A percentile compares a stretch with the other conserved stretches of the same genome.
Conservation (phyloP, 1,284 basidiomycete genomes). For the Cryptococcus hybrid region DNA sequence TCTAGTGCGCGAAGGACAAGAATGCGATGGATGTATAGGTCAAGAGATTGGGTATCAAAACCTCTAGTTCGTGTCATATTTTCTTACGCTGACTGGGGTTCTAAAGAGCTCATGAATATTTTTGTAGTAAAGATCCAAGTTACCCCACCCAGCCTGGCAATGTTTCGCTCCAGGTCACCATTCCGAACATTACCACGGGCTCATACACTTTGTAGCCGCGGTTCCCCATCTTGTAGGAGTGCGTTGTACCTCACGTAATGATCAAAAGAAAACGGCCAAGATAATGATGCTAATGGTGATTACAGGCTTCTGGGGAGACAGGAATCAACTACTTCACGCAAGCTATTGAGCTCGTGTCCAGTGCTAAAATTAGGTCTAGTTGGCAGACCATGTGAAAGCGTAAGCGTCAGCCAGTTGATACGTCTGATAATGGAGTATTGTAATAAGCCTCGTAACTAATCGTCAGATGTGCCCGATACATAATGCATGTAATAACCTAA, state of each 20-base stretch:
- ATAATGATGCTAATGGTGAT: neutral
- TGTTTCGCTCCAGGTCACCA: constrained; percentile 12
- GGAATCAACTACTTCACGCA: constrained; percentile 26
- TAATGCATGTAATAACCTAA: no score
- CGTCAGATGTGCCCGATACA: no score
- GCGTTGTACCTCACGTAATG: constrained; percentile 8
- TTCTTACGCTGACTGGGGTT: neutral
- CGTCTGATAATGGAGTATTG: no score
- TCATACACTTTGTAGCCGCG: constrained; percentile 19
- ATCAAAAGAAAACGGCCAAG: neutral
- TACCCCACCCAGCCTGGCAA: constrained; percentile 8
- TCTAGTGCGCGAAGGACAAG: constrained; percentile 2
- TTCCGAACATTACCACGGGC: constrained; percentile 9
- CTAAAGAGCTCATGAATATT: no score
- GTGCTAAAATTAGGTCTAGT: constrained; percentile 3
- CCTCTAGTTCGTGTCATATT: constrained; percentile 19
- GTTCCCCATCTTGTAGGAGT: constrained; percentile 29
- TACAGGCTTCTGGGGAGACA: constrained; percentile 21
- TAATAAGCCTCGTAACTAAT: no score
- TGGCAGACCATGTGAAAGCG: no score
- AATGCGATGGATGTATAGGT: constrained; percentile 19
- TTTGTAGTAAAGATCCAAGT: neutral
- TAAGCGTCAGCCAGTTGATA: no score
- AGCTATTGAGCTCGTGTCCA: constrained; percentile 12
- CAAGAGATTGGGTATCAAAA: constrained; percentile 17